These are phyloP conservation scores for Avicennia marina DNA, from an alignment of 257 asterid genomes.

Conservation along the genomic window DNA sequence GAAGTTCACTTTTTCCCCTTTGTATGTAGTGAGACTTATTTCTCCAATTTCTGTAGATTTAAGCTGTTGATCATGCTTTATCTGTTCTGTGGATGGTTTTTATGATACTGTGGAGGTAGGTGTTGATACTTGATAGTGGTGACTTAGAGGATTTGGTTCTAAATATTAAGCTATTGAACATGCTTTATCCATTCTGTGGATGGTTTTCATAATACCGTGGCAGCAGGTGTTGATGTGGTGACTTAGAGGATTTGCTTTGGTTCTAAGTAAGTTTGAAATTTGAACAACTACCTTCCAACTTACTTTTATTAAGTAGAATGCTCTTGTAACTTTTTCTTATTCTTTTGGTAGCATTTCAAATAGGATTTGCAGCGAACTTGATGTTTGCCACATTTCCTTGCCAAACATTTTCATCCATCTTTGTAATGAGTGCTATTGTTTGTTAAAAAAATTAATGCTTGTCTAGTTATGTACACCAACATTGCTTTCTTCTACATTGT, in stretches of 20 bases:
- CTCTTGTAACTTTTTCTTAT: too few relatives aligned
- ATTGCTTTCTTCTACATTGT: background rate
- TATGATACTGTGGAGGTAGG: background rate
- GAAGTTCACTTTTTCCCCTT: too few relatives aligned
- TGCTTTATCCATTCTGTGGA: background rate
- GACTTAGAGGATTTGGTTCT: background rate
- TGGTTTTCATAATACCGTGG: background rate
- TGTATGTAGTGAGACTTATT: background rate
- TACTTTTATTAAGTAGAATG: background rate
- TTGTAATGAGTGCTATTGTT: background rate
- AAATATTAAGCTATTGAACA: background rate
- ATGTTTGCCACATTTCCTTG: too few relatives aligned
- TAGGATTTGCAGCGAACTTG: background rate
- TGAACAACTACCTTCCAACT: background rate
- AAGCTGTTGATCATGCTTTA: background rate
- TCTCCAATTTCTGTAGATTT: background rate
- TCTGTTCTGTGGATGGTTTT: background rate
- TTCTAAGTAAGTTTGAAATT: background rate
- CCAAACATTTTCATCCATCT: too few relatives aligned
- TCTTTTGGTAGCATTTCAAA: too few relatives aligned
- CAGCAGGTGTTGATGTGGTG: background rate
- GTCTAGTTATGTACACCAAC: background rate
- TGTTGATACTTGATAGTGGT: background rate
- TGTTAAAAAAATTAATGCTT: background rate
- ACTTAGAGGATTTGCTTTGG: constrained; percentile 2